phyloP scores from a whole-genome alignment of 768 basidiomycete species.

The Suillus clintonianus region DNA sequence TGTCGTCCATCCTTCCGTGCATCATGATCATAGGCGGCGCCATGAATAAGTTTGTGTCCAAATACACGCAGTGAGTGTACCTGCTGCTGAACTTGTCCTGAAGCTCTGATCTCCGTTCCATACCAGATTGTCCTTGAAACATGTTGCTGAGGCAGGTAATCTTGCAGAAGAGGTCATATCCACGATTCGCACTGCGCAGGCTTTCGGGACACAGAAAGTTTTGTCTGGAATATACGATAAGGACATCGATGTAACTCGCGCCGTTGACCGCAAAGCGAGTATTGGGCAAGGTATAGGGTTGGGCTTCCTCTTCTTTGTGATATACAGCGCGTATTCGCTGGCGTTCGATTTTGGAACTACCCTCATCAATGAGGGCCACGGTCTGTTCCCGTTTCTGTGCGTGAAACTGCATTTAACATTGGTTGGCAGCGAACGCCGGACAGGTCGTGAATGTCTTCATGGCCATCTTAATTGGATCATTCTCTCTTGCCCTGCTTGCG shows the following conservation, averaged over 20 bases:
- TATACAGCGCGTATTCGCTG: constrained; percentile 43
- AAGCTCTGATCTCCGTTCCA: background rate
- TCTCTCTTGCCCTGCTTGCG: constrained; percentile 53
- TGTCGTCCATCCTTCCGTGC: constrained; percentile 51
- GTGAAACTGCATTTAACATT: background rate
- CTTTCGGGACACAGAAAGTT: constrained; percentile 51
- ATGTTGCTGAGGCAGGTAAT: constrained; percentile 47
- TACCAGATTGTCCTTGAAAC: constrained; percentile 39
- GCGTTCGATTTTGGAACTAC: constrained; percentile 53
- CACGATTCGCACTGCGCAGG: constrained; percentile 55
- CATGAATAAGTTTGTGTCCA: constrained; percentile 38
- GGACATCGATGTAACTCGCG: constrained; percentile 37
- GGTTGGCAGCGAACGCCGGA: constrained; percentile 38
- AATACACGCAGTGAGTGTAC: constrained; percentile 26
- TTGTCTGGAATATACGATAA: constrained; percentile 47
- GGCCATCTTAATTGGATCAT: constrained; percentile 54
- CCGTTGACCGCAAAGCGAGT: constrained; percentile 36
- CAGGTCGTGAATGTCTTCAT: constrained; percentile 55
- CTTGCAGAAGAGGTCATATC: constrained; percentile 64
- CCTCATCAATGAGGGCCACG: constrained; percentile 39
- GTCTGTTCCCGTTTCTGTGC: constrained; percentile 12
- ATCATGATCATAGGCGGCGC: constrained; percentile 44
- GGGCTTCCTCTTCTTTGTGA: constrained; percentile 49
- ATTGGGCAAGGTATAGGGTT: constrained; percentile 38
- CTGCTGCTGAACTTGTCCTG: too few relatives aligned